A percentile compares a stretch with the other conserved stretches of the same genome.
Conservation (phyloP, 176 grass and related monocot species). For the Cenchrus americanus region DNA sequence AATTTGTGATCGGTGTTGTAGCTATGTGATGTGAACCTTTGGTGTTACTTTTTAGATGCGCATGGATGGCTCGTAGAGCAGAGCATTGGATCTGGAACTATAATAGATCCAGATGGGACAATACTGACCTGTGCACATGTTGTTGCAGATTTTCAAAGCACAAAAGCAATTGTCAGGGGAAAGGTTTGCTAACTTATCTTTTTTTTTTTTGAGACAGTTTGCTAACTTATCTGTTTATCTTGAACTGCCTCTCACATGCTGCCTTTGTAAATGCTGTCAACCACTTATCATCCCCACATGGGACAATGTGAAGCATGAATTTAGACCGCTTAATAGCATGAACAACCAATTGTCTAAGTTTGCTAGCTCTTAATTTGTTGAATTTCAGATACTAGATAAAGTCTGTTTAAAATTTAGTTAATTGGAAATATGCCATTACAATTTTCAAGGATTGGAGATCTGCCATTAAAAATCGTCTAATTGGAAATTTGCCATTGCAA, state of each 20-base stretch:
- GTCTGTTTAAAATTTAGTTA: not conserved
- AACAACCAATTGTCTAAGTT: not conserved
- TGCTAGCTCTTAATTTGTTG: not conserved
- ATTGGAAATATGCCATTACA: too few relatives aligned
- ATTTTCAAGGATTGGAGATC: too few relatives aligned
- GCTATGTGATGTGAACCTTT: slow-evolving; percentile 27
- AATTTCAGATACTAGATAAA: slow-evolving; percentile 14
- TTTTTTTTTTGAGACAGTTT: too few relatives aligned
- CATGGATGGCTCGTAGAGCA: slow-evolving; percentile 45
- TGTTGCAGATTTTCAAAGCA: slow-evolving; percentile 56
- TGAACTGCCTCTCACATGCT: not conserved
- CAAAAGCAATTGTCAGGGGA: slow-evolving; percentile 39
- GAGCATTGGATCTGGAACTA: slow-evolving; percentile 82
- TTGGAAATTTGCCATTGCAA: too few relatives aligned
- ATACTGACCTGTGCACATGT: slow-evolving; percentile 97
- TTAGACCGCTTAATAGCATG: not conserved
- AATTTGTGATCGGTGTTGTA: not conserved
- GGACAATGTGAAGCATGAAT: slow-evolving; percentile 20
- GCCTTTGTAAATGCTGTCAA: not conserved
- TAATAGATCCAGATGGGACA: slow-evolving; percentile 83
- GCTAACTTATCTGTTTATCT: slow-evolving; percentile 27
- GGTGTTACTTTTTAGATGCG: slow-evolving; percentile 42
- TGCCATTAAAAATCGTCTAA: too few relatives aligned
- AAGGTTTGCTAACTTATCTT: slow-evolving; percentile 61
- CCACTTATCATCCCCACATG: not conserved